Evolutionary conservation across 805 yeast genomes (phyloP).

Genomic region (Nakazawaea siamensis): DNA sequence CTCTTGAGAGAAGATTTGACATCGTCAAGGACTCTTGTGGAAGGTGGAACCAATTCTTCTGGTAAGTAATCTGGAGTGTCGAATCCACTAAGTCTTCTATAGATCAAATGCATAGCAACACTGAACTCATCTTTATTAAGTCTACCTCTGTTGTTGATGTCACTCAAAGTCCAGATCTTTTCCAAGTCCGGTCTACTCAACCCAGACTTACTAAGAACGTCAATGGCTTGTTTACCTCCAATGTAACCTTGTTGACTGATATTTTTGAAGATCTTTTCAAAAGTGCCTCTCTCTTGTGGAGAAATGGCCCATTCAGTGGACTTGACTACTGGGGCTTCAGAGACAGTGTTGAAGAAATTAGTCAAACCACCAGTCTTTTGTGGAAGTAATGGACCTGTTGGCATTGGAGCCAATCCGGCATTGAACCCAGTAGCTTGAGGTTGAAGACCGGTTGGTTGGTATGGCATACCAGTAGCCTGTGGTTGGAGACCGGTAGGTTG

Average conservation of each 20-base stretch:
- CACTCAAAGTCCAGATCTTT: slow-evolving; percentile 85
- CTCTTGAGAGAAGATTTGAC: slow-evolving; percentile 58
- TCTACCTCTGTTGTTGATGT: slow-evolving; percentile 73
- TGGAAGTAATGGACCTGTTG: slow-evolving; percentile 38
- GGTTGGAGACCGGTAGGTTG: slow-evolving; percentile 15
- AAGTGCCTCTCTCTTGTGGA: slow-evolving; percentile 77
- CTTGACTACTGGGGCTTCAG: slow-evolving; percentile 32
- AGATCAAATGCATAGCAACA: slow-evolving; percentile 94
- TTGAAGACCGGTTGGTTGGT: slow-evolving; percentile 17
- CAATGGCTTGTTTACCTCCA: slow-evolving; percentile 76
- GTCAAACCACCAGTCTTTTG: slow-evolving; percentile 62
- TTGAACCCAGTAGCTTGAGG: slow-evolving; percentile 23
- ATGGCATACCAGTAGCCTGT: slow-evolving; percentile 15
- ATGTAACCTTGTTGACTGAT: slow-evolving; percentile 79
- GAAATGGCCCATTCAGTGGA: slow-evolving; percentile 73
- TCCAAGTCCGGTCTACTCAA: slow-evolving; percentile 79
- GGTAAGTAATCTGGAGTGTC: slow-evolving; percentile 81
- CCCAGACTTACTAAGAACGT: slow-evolving; percentile 86
- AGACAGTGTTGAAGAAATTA: slow-evolving; percentile 12
- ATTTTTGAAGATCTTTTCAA: slow-evolving; percentile 79
- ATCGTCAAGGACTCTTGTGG: slow-evolving; percentile 62
- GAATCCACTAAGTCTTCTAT: slow-evolving; percentile 81
- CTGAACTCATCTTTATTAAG: slow-evolving; percentile 88
- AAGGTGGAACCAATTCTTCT: slow-evolving; percentile 84
- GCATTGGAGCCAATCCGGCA: slow-evolving; percentile 23